These are phyloP conservation scores for Laetiporus sulphureus DNA, from an alignment of 1,284 basidiomycete species.

Conservation along the genomic window DNA sequence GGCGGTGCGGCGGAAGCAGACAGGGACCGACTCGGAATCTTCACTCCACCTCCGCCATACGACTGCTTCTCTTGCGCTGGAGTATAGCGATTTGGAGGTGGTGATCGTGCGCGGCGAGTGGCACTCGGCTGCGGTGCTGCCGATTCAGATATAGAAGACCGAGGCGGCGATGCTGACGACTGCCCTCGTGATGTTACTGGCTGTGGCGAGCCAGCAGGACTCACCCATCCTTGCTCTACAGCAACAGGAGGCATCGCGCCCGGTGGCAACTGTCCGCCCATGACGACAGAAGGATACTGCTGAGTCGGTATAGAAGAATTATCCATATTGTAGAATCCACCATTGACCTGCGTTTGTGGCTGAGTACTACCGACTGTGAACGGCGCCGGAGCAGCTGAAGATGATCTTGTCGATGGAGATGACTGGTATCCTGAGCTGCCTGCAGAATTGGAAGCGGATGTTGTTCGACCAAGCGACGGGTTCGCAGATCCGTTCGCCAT, in stretches of 20 bases:
- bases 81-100: constrained; percentile 35
- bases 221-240: constrained; percentile 27
- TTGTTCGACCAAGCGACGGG: constrained; percentile 12
- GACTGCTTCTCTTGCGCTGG: constrained; percentile 26
- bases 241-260: constrained; percentile 52
- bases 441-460: constrained; percentile 20
- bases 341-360: constrained; percentile 23
- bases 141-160: constrained; percentile 21
- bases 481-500: constrained; percentile 7
- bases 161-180: constrained; percentile 29
- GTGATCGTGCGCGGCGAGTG: constrained; percentile 31
- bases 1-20: constrained; percentile 54
- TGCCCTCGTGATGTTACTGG: constrained; percentile 11
- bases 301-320: constrained; percentile 24
- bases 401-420: constrained; percentile 5
- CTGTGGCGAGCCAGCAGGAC: constrained; percentile 10
- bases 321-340: constrained; percentile 29
- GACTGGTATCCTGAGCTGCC: constrained; percentile 6
- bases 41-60: constrained; percentile 20
- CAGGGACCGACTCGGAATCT: constrained; percentile 51
- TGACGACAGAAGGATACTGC: constrained; percentile 22
- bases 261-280: constrained; percentile 38
- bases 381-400: constrained; percentile 14
- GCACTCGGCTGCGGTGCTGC: constrained; percentile 14
- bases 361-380: constrained; percentile 28